phyloP scores from a whole-genome alignment of 1,284 basidiomycete species.

The Retiboletus flavoniger region DNA sequence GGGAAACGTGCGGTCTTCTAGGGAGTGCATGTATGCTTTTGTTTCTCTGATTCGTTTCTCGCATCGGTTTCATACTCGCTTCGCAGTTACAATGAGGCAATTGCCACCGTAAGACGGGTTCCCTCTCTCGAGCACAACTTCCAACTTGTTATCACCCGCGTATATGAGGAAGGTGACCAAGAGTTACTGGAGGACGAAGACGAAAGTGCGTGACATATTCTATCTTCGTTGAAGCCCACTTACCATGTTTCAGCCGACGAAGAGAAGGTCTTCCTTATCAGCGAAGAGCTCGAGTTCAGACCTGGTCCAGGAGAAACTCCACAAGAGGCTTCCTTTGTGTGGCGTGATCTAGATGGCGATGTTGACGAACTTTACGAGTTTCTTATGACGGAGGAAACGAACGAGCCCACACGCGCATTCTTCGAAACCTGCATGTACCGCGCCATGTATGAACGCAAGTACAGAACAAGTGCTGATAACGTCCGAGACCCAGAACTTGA shows the following conservation, averaged over 20 bases:
- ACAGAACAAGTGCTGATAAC: conserved; percentile 68
- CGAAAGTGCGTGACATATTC: conserved; percentile 70
- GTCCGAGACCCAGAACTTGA: conserved; percentile 68
- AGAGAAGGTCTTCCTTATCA: conserved; percentile 89
- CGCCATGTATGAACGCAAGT: conserved; percentile 93
- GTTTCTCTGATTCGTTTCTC: neutral
- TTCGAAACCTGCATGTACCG: conserved; percentile 94
- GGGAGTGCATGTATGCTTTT: conserved; percentile 92
- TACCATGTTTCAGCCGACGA: conserved; percentile 65
- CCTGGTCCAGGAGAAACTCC: conserved; percentile 72
- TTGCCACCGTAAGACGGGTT: conserved; percentile 88
- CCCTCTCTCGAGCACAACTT: conserved; percentile 86
- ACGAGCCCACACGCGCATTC: conserved; percentile 79
- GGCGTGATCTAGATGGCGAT: conserved; percentile 87
- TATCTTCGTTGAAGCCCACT: conserved; percentile 4
- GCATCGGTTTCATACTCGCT: conserved; percentile 6
- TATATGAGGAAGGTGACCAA: conserved; percentile 95
- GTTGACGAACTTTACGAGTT: conserved; percentile 82
- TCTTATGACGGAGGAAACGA: conserved; percentile 70
- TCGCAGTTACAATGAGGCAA: conserved; percentile 89
- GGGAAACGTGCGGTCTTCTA: conserved; percentile 84
- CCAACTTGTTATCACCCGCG: conserved; percentile 93
- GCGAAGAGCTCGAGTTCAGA: conserved; percentile 83
- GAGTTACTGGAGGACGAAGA: conserved; percentile 93
- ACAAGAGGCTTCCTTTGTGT: conserved; percentile 80